These are phyloP conservation scores for Aphanomyces stellatus DNA, from an alignment of 352 stramenopile genomes.

Conservation along the genomic window DNA sequence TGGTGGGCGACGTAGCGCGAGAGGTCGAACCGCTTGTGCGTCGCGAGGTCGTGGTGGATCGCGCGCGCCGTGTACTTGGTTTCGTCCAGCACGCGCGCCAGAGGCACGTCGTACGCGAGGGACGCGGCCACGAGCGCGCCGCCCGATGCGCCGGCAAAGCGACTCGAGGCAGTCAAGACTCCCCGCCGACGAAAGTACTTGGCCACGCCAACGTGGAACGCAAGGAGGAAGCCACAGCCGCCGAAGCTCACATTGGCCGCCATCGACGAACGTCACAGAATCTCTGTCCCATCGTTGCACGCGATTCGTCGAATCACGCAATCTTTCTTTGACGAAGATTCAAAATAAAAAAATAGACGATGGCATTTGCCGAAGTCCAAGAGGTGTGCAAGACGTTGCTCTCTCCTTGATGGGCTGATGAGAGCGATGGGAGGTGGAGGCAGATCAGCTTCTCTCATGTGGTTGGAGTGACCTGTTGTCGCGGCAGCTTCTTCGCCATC, in stretches of 20 bases:
- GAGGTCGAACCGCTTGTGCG: slow-evolving; percentile 35
- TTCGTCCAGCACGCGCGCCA: slow-evolving; percentile 50
- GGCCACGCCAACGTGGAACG: slow-evolving; percentile 69
- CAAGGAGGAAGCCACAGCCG: slow-evolving; percentile 65
- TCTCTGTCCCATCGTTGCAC: not conserved
- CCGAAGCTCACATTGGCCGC: slow-evolving; percentile 66
- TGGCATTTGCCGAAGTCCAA: not conserved
- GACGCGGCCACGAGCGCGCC: slow-evolving; percentile 55
- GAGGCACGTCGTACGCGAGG: slow-evolving; percentile 42
- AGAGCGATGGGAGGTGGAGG: too few relatives aligned
- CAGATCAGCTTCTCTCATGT: too few relatives aligned
- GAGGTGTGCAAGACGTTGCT: too few relatives aligned
- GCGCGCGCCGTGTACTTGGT: slow-evolving; percentile 44
- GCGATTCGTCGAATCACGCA: not conserved
- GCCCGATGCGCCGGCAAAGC: slow-evolving; percentile 64
- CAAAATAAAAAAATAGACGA: not conserved
- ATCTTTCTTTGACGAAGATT: not conserved
- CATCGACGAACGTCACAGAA: not conserved
- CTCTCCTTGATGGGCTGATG: too few relatives aligned
- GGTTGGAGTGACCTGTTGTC: too few relatives aligned
- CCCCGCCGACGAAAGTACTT: slow-evolving; percentile 44
- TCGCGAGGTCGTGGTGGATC: slow-evolving; percentile 45
- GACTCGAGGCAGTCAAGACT: slow-evolving; percentile 35
- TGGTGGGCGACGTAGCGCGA: slow-evolving; percentile 36
- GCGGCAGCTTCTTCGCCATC: too few relatives aligned